Evolutionary conservation across 2,329 filamentous ascomycete species (phyloP), one percentile per base, ranked within the genome.

Genomic region (Nemania diffusa): DNA sequence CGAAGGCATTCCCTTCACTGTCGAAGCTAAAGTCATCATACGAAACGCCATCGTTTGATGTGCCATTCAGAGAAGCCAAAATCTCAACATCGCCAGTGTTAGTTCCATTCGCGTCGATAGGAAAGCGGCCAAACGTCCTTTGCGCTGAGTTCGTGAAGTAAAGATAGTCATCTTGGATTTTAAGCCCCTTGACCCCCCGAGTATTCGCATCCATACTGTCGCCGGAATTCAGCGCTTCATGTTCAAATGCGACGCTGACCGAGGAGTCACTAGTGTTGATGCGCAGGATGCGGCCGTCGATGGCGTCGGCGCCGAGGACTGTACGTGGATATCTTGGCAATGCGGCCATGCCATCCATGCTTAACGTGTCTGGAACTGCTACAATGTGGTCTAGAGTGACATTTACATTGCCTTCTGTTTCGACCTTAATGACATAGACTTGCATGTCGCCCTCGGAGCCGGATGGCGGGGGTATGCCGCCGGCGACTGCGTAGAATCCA

Each of bases 131-230:
- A 20, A 67, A 64, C 7, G 44, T 71, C n/a, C 61, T 65, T 15
- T 67, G 70, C 7, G 53, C 59, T n/a, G 66, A 66, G 64, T 73
- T 74, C 58, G 71, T 72, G 59, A 73, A 74, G 52, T 74, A 74
- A 5, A 74, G 61, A 27, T 72, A 61, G 20, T 50, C 48, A n/a
- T 51, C 70, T 0, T 60, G 62, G 13, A 66, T 58, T 32, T 62
- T 55, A 17, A 74, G 65, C 3, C 72, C 72, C 37, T 70, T 71
- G 42, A 71, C 44, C 4, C 72, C 72, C n/a, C 62, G 56, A n/a
- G 67, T 58, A 3, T 62, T 53, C 5, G 44, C 27, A 5, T 57
- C 22, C 8, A 2, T 53, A 7, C 60, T 9, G 4, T 53, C 13
- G 15, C 62, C 51, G 1, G 65, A 67, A 1, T 62, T 52, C 4